Base-by-base conservation (phyloP, 768 basidiomycete species). In the Polyporus arcularius region DNA sequence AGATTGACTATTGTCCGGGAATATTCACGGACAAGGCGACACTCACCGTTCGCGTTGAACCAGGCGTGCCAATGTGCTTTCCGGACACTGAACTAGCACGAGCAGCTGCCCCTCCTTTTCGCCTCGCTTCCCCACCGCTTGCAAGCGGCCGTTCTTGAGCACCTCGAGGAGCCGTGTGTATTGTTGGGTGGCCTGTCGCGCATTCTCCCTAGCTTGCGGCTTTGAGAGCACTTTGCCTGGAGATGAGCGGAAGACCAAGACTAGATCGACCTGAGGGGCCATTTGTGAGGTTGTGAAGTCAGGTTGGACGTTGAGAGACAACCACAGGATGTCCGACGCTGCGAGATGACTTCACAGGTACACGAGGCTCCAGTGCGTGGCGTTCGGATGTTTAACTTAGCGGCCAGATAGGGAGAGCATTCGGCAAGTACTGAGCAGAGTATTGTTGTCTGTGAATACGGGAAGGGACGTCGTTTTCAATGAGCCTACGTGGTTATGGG, bases 81-180 rank as follows among this genome's bases (percentile, higher is more conserved):
- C 76, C 0, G 89, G 85, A 63, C 91, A 93, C 9, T 79, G 78
- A 11, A 97, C 84, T 60, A 97, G 85, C 6, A 96, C 75, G 5
- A 95, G 76, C 7, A 95, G 72, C 65, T 94, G 86, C 1, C 89
- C 90, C 52, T 89, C 75, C 10, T 81, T 81, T 68, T 89, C 88
- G n/a, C 93, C 93, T 26, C 87, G 79, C 61, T 90, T 79, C 10
- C 90, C 90, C 1, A 90, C 88, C 0, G 86, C 89, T 51, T 82
- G 81, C 49, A 95, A 74, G 3, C 88, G 88, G 2, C 85, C 85
- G 15, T 79, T 75, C 15, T 76, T 82, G 18, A 96, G 81, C 0
- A 81, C 80, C 18, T 83, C 75, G 18, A 91, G 76, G 42, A 96
- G 80, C 7, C 79, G 77, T 14, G 76, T 74, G 70, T 94, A 94